Base-by-base conservation (phyloP, 2,329 filamentous ascomycete species). In the Curvularia verruculosa region DNA sequence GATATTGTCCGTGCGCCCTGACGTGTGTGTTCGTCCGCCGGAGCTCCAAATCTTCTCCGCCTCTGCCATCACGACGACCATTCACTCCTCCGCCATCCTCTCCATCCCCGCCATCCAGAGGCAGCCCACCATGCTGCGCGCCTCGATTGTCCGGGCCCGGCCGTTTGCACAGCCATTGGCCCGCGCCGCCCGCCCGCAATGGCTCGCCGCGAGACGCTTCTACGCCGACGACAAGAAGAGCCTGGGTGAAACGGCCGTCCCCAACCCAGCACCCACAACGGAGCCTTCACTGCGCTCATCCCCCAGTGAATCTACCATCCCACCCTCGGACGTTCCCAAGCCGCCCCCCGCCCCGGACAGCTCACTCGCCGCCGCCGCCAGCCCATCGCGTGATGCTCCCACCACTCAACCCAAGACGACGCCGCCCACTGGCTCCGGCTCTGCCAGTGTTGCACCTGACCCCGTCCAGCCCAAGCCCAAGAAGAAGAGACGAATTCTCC, bases 401-500 rank as follows among this genome's bases (percentile, higher is more conserved):
- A 67, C 63, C 52, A 53, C 60, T 39, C 65, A 71, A 54, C 71
- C 77, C 47, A 66, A 72, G 5, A 72, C 73, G 9, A 68, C 75
- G 29, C 72, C 78, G 45, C 73, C 78, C 9, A 79, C 77, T 43
- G 78, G 78, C 44, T 71, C 76, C 18, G 77, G 78, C n/a, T 71
- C 72, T 13, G 75, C 80, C 12, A 77, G 75, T 56, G 67, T 77
- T 45, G 77, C 77, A 55, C 74, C 79, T 43, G 71, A 71, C 61
- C 78, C 75, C 71, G 75, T 56, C 26, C 65, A 76, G 21, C 71
- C 80, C 29, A 86, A 82, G 19, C 72, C 80, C 28, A 86, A 82
- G 56, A 90, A 85, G 81, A 87, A 74, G 82, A 85, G 90, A 62
- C 86, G 90, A 56, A 85, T 96, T 74, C 85, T 91, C 69, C 89